Percentiles rank a stretch among this genome's conserved stretches.
Conservation (phyloP, 768 basidiomycete genomes). For the Phanerochaete sordida region DNA sequence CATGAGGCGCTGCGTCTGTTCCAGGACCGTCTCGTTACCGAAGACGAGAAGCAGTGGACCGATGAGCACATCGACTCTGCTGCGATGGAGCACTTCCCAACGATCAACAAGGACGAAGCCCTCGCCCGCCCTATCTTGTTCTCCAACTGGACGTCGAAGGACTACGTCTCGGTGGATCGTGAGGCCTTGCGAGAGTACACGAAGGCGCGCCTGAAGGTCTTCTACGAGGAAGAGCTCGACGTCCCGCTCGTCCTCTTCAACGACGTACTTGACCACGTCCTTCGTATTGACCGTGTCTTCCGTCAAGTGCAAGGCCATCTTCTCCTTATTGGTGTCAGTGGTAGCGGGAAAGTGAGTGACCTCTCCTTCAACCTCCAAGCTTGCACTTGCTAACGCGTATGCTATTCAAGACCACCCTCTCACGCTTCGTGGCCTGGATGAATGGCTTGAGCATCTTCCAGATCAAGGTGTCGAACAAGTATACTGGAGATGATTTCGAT, state of each 20-base stretch:
- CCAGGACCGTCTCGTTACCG: slow-evolving; percentile 93
- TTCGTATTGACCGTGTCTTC: slow-evolving; percentile 98
- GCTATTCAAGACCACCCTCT: slow-evolving; percentile 80
- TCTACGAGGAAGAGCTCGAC: slow-evolving; percentile 98
- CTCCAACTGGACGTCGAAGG: slow-evolving; percentile 98
- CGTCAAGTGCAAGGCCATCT: slow-evolving; percentile 97
- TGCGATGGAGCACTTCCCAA: slow-evolving; percentile 91
- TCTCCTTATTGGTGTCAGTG: slow-evolving; percentile 95
- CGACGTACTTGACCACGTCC: slow-evolving; percentile 95
- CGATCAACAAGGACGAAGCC: slow-evolving; percentile 84
- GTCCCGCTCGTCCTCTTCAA: slow-evolving; percentile 98
- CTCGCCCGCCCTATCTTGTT: slow-evolving; percentile 88
- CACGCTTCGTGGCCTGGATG: slow-evolving; percentile 99
- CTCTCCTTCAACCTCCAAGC: not conserved
- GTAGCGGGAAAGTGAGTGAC: slow-evolving; percentile 86
- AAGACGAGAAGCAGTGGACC: slow-evolving; percentile 93
- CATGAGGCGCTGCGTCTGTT: slow-evolving; percentile 97
- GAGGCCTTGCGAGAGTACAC: slow-evolving; percentile 93
- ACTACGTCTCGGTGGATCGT: slow-evolving; percentile 94
- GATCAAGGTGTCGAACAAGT: slow-evolving; percentile 99
- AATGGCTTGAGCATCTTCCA: slow-evolving; percentile 99
- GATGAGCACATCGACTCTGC: slow-evolving; percentile 85
- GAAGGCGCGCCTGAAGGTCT: slow-evolving; percentile 94
- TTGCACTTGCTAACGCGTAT: not conserved
- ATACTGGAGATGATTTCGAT: slow-evolving; percentile 97